Evolutionary conservation across 2,329 filamentous ascomycete genomes (phyloP), one percentile per base, ranked within the genome.

Genomic region (Teratosphaeria pseudoeucalypti): DNA sequence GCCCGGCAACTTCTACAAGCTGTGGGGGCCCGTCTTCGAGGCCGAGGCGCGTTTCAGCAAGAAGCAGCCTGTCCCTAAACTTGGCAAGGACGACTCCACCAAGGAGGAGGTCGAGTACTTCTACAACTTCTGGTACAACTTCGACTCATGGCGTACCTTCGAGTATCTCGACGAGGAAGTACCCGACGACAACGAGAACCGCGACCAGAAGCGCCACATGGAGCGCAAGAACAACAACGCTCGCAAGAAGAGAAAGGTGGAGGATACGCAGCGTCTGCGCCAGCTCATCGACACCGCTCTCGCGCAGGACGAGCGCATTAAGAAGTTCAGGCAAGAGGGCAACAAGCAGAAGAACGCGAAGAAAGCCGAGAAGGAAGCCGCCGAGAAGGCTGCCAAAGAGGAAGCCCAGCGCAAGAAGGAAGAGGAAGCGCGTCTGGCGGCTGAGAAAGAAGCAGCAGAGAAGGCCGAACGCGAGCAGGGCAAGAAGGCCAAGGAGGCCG

Each of bases 61-160:
- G 77, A 82, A 77, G 62, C 89, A 95, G 73, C 92, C 92, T 6
- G 94, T 96, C 2, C 95, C 94, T 6, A 78, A 82, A 68, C 86
- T 99, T 60, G 94, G 94, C 63, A 83, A 90, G 71, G 89, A 90
- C 65, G 88, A 95, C 66, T 87, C 89, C 71, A 84, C 84, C 69
- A 89, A 92, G 77, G 89, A 95, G 72, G 87, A 96, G 9, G 94
- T 99, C 54, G 92, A 97, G 73, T 80, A 81, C 58, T 99, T 99
- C 77, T 99, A 99, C 84, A 96, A 99, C 83, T 99, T 97, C 82
- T 99, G 89, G 87, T 99, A 97, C 82, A 95, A 92, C 82, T 95
- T 99, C 70, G 94, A 99, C 82, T 94, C 88, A 76, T 99, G 94
- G 94, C 84, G 94, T 63, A 86, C 89, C 2, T 99, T 99, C 71